Evolutionary conservation across 2,329 filamentous ascomycete genomes (phyloP), one percentile per base, ranked within the genome.

Genomic region (Myriosclerotinia duriaeana): DNA sequence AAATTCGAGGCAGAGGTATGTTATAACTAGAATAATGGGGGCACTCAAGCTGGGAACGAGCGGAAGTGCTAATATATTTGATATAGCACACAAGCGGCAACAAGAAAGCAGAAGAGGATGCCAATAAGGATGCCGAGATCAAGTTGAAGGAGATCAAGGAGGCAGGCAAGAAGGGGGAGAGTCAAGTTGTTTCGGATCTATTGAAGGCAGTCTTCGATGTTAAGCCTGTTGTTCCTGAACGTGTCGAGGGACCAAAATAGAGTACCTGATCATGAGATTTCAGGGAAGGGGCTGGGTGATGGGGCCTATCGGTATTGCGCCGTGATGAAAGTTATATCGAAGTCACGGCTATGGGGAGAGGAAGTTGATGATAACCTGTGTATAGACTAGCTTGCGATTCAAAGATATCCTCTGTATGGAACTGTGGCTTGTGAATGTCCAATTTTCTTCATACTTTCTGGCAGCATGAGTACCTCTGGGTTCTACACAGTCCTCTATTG

Each of bases 71-170:
- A 40, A 72, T 65, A n/a, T 61, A 58, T 53, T 38, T 20, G 22
- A 38, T 64, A 72, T 74, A 98, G 94, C 94, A 99, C 82, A 89
- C 91, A 74, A 91, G 91, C 79, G 93, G 93, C 76, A 97, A 97
- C 85, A 87, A 90, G 79, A 86, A 89, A 73, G 90, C 90, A 71
- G 90, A 94, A 78, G 86, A 88, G 70, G 88, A 93, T 74, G 91
- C 92, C 72, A 87, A 87, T 79, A 89, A 89, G 80, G 91, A 94
- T 71, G 91, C 91, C 64, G 91, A 97, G 69, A 83, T 79, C 74
- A 89, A 96, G 80, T 88, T 98, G 74, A 85, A 88, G 78, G 88
- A 91, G 78, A 98, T 98, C 78, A 85, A 91, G 78, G 84, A 84
- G 65, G 87, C 92, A 44, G 94, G 93, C 69, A 86, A 90, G 79